phyloP scores from a whole-genome alignment of 2,329 filamentous ascomycete species.

The Fusarium papillatum region DNA sequence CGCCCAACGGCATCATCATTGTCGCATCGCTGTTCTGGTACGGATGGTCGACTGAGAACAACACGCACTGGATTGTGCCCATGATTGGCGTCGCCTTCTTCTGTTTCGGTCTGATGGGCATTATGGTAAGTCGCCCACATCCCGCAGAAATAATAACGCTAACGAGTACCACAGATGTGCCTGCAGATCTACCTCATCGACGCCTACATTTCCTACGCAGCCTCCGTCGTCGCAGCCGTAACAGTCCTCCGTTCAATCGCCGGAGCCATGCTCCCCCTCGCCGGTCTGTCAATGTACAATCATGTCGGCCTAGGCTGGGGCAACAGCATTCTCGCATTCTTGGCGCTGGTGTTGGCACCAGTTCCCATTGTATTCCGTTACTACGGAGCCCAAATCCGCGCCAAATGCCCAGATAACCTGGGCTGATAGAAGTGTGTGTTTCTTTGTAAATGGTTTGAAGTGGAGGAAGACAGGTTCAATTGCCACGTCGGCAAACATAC shows the following conservation, averaged over 20 bases:
- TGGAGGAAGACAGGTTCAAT: neutral
- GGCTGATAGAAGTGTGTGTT: neutral
- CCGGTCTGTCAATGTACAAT: constrained; percentile 59
- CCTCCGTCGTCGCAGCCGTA: constrained; percentile 47
- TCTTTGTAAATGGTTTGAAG: neutral
- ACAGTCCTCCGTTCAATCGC: constrained; percentile 64
- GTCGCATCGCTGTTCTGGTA: constrained; percentile 46
- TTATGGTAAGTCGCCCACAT: constrained; percentile 47
- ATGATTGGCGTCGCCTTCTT: constrained; percentile 58
- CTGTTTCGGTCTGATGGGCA: constrained; percentile 57
- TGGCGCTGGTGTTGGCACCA: constrained; percentile 49
- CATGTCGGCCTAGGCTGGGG: constrained; percentile 62
- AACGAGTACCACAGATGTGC: constrained; percentile 38
- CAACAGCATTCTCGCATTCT: constrained; percentile 59
- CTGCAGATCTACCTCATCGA: constrained; percentile 54
- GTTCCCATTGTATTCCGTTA: constrained; percentile 37
- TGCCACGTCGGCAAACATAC: constrained; percentile 1
- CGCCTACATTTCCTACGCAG: constrained; percentile 46
- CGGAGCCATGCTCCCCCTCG: constrained; percentile 75
- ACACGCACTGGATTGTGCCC: constrained; percentile 48
- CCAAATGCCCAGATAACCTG: constrained; percentile 38
- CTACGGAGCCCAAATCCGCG: constrained; percentile 41
- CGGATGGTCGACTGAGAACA: constrained; percentile 44
- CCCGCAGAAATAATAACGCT: neutral
- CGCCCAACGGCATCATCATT: constrained; percentile 43